phyloP scores from a whole-genome alignment of 2,329 filamentous ascomycete genomes.

The Coniochaeta ligniaria region DNA sequence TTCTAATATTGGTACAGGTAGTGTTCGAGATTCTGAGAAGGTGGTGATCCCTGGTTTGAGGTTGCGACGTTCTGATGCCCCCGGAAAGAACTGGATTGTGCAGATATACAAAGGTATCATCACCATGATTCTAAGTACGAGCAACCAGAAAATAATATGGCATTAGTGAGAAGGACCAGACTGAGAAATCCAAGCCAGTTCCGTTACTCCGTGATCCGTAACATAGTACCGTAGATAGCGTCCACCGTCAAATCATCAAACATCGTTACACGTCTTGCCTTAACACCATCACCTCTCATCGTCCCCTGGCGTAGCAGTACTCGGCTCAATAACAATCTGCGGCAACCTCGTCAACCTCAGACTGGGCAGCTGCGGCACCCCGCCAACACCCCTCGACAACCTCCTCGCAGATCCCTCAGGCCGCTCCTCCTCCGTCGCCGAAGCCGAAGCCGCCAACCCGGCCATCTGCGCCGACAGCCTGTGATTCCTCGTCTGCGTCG shows the following conservation, averaged over 20 bases:
- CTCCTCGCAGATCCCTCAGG: constrained; percentile 5
- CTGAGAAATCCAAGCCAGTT: neutral
- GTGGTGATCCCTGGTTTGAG: too few relatives aligned
- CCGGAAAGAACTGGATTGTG: too few relatives aligned
- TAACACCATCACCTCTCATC: constrained; percentile 1
- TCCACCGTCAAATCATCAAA: neutral
- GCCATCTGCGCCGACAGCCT: constrained; percentile 24
- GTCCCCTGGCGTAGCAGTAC: constrained; percentile 26
- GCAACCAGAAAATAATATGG: neutral
- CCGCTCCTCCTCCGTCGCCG: constrained; percentile 5
- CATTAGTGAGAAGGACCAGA: neutral
- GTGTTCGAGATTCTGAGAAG: too few relatives aligned
- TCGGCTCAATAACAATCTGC: constrained; percentile 53
- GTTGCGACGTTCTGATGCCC: too few relatives aligned
- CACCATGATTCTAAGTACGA: too few relatives aligned
- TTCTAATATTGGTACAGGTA: too few relatives aligned
- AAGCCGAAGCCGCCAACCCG: constrained; percentile 14
- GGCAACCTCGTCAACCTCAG: constrained; percentile 42
- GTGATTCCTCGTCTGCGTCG: constrained; percentile 21
- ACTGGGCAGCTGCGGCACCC: constrained; percentile 43
- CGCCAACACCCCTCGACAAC: constrained; percentile 27
- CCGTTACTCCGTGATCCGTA: neutral
- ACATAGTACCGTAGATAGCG: neutral
- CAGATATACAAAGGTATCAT: neutral
- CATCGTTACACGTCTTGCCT: neutral